Percentiles rank a stretch among this genome's conserved stretches.
Evolutionary conservation across 768 basidiomycete species (phyloP).

Genomic region (Baorangia bicolor): DNA sequence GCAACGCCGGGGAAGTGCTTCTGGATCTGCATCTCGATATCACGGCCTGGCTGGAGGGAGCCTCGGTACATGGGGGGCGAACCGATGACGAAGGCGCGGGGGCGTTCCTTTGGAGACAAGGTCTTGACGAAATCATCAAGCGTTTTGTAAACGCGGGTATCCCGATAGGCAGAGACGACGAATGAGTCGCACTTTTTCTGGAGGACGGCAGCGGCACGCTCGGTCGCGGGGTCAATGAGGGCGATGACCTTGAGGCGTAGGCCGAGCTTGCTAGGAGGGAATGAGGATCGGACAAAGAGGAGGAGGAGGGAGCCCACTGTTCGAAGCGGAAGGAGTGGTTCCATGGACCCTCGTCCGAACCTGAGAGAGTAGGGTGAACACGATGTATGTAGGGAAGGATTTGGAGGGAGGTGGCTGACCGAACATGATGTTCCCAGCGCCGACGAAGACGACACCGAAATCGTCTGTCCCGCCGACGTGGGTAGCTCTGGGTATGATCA

Average conservation of each 20-base stretch:
- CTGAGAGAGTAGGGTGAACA: constrained; percentile 37
- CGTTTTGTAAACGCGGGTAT: constrained; percentile 81
- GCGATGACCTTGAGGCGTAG: constrained; percentile 94
- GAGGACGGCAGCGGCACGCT: constrained; percentile 77
- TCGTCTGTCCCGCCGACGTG: constrained; percentile 61
- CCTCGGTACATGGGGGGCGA: constrained; percentile 95
- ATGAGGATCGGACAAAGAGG: constrained; percentile 6
- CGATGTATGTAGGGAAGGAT: neutral
- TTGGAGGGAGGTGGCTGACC: constrained; percentile 43
- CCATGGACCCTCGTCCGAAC: constrained; percentile 88
- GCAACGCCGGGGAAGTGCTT: constrained; percentile 85
- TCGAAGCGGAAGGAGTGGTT: constrained; percentile 91
- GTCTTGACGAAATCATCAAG: constrained; percentile 82
- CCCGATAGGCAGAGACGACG: constrained; percentile 89
- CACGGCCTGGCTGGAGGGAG: constrained; percentile 66
- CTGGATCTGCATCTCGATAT: constrained; percentile 86
- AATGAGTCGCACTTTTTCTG: constrained; percentile 90
- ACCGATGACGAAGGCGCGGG: constrained; percentile 84
- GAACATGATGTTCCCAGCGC: constrained; percentile 99
- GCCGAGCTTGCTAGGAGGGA: constrained; percentile 75
- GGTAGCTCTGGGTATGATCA: constrained; percentile 38
- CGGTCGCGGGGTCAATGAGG: constrained; percentile 85
- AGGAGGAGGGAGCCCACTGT: constrained; percentile 51
- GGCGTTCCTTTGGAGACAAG: constrained; percentile 61
- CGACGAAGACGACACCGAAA: constrained; percentile 94